Evolutionary conservation across 129 eudicot genomes (phyloP), one percentile per base, ranked within the genome.

Genomic region (Flaveria brownii): DNA sequence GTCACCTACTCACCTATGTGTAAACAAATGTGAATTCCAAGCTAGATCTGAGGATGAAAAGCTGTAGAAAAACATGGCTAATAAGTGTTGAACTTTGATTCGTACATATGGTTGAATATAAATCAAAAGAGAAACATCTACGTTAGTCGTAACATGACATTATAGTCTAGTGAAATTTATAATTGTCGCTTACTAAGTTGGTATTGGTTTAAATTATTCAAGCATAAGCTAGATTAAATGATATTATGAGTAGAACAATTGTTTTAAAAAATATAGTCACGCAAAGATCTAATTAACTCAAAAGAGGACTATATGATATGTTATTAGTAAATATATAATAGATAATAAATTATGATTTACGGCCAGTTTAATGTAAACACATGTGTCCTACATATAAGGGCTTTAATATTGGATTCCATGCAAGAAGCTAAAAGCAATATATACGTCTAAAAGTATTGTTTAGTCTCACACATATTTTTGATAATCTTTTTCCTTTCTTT

Each of bases 21-120:
- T 62, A 62, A 62, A 62, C 68, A 62, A 28, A 62, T 62, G 68
- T 62, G 68, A 62, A 62, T 28, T 25, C 45, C 20, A 28, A 62
- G 14, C 45, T 13, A 1, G 68, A 60, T 4, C 17, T 60, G 41
- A 60, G 13, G 20, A 28, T 14, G 10, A 62, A 6, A 18, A 14
- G 68, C 33, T 30, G 45, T 9, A 66, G 71, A 39, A 63, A 33
- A 16, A 66, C 50, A 66, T 39, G 71, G 9, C 47, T 0, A 36
- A 8, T 14, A 64, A 46, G 49, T n/a, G 7, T 64, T n/a, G 70
- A 64, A 62, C 4, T 64, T 64, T 64, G 47, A n/a, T 64, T 64
- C n/a, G 13, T 45, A 9, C 70, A 64, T 64, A 46, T 36, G 70
- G 71, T 66, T 66, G 71, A 66, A 61, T 36, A 33, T 15, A 64